Percentiles rank a stretch among this genome's conserved stretches.
phyloP scores from a whole-genome alignment of 306 rosid species.

The Fagus crenata region DNA sequence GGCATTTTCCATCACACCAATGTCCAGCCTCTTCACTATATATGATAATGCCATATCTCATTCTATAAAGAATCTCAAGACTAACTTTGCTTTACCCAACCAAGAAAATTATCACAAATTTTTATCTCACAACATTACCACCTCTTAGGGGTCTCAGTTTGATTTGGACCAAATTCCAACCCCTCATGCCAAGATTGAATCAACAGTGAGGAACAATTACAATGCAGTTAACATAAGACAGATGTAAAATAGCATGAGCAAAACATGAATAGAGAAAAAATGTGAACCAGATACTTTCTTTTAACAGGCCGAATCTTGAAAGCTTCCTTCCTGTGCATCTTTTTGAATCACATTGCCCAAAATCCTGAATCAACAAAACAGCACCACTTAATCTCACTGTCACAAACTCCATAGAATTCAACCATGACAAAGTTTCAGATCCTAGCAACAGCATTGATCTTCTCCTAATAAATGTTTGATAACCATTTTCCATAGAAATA shows the following conservation, averaged over 20 bases:
- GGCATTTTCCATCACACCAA: neutral
- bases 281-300: conserved; percentile 50
- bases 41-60: neutral
- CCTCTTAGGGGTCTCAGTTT: neutral
- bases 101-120: neutral
- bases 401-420: conserved; percentile 3
- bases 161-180: neutral
- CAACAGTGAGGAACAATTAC: neutral
- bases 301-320: conserved; percentile 75
- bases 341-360: conserved; percentile 93
- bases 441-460: neutral
- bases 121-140: neutral
- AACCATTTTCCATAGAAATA: neutral
- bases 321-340: conserved; percentile 94
- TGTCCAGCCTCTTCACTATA: neutral
- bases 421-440: neutral
- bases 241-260: neutral
- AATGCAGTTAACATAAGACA: neutral
- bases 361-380: conserved; percentile 61
- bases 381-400: conserved; percentile 29
- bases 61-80: neutral
- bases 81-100: neutral
- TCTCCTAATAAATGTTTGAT: neutral
- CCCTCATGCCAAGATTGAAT: neutral
- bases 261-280: conserved; percentile 10